These are phyloP conservation scores for Aspergillus pseudoviridinutans DNA, from an alignment of 2,329 filamentous ascomycete genomes.

Conservation along the genomic window DNA sequence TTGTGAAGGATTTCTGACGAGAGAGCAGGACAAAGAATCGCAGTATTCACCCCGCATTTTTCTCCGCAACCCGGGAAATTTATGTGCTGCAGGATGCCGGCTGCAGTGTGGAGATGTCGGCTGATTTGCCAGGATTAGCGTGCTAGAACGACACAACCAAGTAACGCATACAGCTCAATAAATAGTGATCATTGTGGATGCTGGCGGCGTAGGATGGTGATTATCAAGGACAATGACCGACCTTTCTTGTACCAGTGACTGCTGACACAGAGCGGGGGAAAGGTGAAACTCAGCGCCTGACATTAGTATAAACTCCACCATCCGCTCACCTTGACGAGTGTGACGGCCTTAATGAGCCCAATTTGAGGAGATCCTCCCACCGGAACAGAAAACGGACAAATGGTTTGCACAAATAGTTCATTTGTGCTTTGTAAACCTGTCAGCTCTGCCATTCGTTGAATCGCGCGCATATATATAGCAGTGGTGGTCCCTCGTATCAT, in stretches of 20 bases:
- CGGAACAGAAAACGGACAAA: background rate
- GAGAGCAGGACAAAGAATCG: background rate
- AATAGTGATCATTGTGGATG: background rate
- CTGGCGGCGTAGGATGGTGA: background rate
- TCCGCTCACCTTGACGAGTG: background rate
- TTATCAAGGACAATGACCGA: background rate
- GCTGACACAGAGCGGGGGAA: background rate
- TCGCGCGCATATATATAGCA: background rate
- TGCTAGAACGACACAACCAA: background rate
- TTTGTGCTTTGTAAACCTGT: background rate
- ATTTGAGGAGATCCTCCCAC: background rate
- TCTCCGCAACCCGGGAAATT: too few relatives aligned
- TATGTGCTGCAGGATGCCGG: too few relatives aligned
- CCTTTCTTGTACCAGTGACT: background rate
- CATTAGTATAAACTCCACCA: background rate
- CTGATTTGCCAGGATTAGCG: background rate
- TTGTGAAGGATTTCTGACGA: too few relatives aligned
- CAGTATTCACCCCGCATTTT: background rate
- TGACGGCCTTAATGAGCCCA: background rate
- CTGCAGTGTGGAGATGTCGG: background rate
- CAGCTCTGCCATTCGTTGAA: background rate
- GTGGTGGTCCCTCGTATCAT: background rate
- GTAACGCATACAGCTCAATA: too few relatives aligned
- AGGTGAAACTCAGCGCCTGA: background rate
- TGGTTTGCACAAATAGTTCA: background rate